Evolutionary conservation across 345 rosid genomes (phyloP).

Genomic region (Citrus reticulata): DNA sequence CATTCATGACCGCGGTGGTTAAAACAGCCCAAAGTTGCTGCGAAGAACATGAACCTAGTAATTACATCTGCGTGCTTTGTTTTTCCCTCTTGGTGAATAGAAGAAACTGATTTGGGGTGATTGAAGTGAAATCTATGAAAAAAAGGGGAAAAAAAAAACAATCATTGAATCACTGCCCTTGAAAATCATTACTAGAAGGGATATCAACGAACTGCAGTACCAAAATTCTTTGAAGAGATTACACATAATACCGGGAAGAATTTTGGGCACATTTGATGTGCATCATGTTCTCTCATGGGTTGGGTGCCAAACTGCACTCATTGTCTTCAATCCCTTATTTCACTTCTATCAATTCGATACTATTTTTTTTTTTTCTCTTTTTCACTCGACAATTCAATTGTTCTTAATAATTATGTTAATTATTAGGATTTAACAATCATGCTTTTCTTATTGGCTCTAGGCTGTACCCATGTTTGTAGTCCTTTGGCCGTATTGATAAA

Average conservation of each 20-base stretch:
- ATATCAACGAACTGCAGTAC: too few relatives aligned
- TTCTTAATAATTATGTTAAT: background rate
- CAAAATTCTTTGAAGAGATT: too few relatives aligned
- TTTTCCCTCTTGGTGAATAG: background rate
- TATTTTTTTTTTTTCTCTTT: background rate
- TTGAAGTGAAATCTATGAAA: background rate
- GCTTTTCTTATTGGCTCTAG: background rate
- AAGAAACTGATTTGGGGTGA: background rate
- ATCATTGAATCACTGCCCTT: background rate
- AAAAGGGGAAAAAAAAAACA: background rate
- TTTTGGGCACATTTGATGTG: background rate
- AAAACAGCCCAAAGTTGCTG: background rate
- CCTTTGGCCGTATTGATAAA: background rate
- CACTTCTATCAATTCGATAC: background rate
- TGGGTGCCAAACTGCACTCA: constrained; percentile 7
- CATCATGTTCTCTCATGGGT: background rate
- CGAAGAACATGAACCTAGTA: background rate
- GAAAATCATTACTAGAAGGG: background rate
- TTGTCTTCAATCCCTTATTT: background rate
- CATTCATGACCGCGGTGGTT: background rate
- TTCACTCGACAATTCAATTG: background rate
- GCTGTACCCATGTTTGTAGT: background rate
- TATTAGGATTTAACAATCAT: background rate
- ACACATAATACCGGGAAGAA: background rate
- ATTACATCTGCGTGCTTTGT: background rate